Percentiles rank a stretch among this genome's conserved stretches.
phyloP scores from a whole-genome alignment of 495 filamentous ascomycete species.

The Lichina pygmaea region DNA sequence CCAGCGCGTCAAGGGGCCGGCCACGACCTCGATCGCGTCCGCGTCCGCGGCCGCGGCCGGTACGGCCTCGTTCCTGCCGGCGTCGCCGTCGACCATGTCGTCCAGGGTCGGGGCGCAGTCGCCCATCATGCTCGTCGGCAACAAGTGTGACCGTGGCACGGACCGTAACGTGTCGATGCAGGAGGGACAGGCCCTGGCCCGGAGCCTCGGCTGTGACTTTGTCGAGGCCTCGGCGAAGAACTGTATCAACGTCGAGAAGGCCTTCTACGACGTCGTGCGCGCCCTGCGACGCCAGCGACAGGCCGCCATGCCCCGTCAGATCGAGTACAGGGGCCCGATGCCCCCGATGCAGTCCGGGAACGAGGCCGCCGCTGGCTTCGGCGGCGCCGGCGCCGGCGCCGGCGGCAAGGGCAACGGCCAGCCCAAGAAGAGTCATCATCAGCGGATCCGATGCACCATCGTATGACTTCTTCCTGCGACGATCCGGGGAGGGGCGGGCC shows the following conservation, averaged over 20 bases:
- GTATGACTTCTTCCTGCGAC: too few relatives aligned
- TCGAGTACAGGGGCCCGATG: neutral
- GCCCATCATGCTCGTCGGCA: slow-evolving; percentile 93
- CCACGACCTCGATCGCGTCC: slow-evolving; percentile 32
- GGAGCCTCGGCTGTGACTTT: slow-evolving; percentile 86
- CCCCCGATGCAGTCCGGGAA: neutral
- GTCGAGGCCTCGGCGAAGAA: slow-evolving; percentile 98
- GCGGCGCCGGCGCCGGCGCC: too few relatives aligned
- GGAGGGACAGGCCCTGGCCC: slow-evolving; percentile 75
- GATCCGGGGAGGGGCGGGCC: too few relatives aligned
- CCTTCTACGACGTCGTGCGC: slow-evolving; percentile 92
- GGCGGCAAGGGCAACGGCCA: too few relatives aligned
- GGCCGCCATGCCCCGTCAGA: slow-evolving; percentile 7
- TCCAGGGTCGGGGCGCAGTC: slow-evolving; percentile 20
- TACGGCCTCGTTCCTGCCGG: neutral
- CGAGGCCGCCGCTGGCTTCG: too few relatives aligned
- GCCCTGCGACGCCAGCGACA: slow-evolving; percentile 63
- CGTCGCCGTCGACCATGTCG: slow-evolving; percentile 5
- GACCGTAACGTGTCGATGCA: slow-evolving; percentile 93
- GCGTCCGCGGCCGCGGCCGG: neutral
- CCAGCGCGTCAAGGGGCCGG: slow-evolving; percentile 86
- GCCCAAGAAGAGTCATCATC: too few relatives aligned
- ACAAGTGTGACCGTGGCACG: slow-evolving; percentile 89
- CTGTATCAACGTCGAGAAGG: slow-evolving; percentile 96
- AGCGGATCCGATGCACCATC: too few relatives aligned